A percentile compares a stretch with the other conserved stretches of the same genome.
These are phyloP conservation scores for Erodium texanum DNA, from an alignment of 441 rosid species.

Conservation along the genomic window DNA sequence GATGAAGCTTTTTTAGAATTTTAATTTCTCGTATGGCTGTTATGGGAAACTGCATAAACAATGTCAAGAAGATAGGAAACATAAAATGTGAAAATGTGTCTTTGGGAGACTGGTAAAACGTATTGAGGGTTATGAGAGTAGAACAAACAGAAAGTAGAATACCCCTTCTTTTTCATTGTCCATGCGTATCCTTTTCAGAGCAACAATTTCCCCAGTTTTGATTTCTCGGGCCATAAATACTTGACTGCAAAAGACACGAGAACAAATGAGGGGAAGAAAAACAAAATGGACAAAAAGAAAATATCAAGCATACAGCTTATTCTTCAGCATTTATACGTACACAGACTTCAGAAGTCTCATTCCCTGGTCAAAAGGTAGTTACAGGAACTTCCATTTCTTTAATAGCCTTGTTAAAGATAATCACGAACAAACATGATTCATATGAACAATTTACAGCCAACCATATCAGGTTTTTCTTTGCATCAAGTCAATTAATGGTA, in stretches of 20 bases:
- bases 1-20: slow-evolving; percentile 80
- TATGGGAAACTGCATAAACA: slow-evolving; percentile 61
- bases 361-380: neutral
- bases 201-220: slow-evolving; percentile 57
- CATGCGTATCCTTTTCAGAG: slow-evolving; percentile 72
- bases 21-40: slow-evolving; percentile 95
- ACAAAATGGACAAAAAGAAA: no score
- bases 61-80: neutral
- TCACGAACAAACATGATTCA: neutral
- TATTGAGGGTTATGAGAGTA: neutral
- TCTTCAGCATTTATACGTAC: no score
- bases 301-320: no score
- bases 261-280: no score
- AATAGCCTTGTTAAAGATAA: neutral
- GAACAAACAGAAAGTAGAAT: slow-evolving; percentile 1
- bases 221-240: slow-evolving; percentile 81
- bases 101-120: neutral
- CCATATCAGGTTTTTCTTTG: neutral
- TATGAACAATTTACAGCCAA: neutral
- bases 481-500: neutral
- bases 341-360: no score
- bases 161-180: slow-evolving; percentile 83
- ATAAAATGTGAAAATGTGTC: neutral
- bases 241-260: slow-evolving; percentile 45
- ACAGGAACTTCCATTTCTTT: neutral